Conservation (phyloP, 2,329 filamentous ascomycete genomes). For the Dothideomycetidae sp. region DNA sequence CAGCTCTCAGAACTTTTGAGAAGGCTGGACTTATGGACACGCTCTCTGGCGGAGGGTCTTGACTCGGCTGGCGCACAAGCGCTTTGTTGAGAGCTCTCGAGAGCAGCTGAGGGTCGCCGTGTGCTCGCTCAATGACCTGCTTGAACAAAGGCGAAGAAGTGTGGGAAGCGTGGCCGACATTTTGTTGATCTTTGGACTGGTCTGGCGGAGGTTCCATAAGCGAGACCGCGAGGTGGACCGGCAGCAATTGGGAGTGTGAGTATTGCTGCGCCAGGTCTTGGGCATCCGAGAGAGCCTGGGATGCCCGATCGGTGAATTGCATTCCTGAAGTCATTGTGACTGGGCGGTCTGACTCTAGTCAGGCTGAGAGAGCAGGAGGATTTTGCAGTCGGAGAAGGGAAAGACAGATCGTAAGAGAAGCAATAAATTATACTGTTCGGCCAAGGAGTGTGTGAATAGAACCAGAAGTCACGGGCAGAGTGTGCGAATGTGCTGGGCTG, state of each 20-base stretch:
- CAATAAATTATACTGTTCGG: no score
- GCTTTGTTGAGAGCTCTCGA: constrained; percentile 83
- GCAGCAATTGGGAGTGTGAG: constrained; percentile 77
- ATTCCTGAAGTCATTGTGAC: constrained; percentile 54
- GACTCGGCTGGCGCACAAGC: constrained; percentile 78
- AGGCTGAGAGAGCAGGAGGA: no score
- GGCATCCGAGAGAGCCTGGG: constrained; percentile 78
- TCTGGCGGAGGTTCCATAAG: constrained; percentile 63
- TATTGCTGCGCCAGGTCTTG: constrained; percentile 81
- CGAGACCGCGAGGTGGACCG: constrained; percentile 75
- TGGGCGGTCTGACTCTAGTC: no score
- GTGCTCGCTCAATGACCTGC: constrained; percentile 85
- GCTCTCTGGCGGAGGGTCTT: constrained; percentile 85
- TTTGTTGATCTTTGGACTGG: constrained; percentile 64
- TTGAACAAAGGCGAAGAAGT: constrained; percentile 67
- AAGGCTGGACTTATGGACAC: constrained; percentile 72
- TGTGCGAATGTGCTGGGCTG: no score
- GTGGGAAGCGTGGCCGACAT: constrained; percentile 48
- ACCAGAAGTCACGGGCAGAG: no score
- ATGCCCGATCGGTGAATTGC: constrained; percentile 88
- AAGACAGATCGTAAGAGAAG: no score
- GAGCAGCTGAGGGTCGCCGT: constrained; percentile 80
- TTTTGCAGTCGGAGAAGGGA: no score
- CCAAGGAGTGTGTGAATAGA: no score
- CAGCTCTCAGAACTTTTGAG: constrained; percentile 66